Evolutionary conservation across 345 rosid genomes (phyloP).

Genomic region (Boechera retrofracta): DNA sequence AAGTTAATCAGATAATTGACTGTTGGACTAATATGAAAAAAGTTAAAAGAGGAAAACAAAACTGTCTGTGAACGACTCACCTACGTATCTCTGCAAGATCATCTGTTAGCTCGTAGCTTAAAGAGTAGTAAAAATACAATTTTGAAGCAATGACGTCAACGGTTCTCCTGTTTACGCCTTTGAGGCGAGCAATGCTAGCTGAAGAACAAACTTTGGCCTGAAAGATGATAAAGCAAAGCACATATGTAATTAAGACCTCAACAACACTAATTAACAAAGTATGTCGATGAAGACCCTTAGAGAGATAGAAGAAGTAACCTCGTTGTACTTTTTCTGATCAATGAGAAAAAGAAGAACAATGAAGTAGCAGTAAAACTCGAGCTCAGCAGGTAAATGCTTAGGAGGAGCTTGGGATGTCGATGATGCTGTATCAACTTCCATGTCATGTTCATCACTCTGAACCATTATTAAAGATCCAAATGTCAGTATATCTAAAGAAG

Average conservation of each 20-base stretch:
- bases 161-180: constrained; percentile 73
- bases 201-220: constrained; percentile 93
- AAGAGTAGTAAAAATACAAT: constrained; percentile 77
- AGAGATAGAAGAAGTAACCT: constrained; percentile 49
- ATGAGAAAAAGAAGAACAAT: constrained; percentile 74
- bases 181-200: constrained; percentile 72
- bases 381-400: constrained; percentile 70
- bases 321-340: constrained; percentile 73
- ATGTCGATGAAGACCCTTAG: neutral
- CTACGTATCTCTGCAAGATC: constrained; percentile 88
- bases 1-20: neutral
- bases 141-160: constrained; percentile 83
- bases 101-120: constrained; percentile 75
- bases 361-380: constrained; percentile 77
- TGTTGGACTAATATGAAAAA: neutral
- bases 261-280: neutral
- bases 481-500: neutral
- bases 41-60: neutral
- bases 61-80: constrained; percentile 45
- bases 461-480: neutral
- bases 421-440: constrained; percentile 89
- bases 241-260: neutral
- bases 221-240: constrained; percentile 18
- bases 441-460: constrained; percentile 77
- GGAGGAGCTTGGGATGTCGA: constrained; percentile 55